Base-by-base conservation (phyloP, 2,329 filamentous ascomycete species). In the Sphaerulina vaccinii region DNA sequence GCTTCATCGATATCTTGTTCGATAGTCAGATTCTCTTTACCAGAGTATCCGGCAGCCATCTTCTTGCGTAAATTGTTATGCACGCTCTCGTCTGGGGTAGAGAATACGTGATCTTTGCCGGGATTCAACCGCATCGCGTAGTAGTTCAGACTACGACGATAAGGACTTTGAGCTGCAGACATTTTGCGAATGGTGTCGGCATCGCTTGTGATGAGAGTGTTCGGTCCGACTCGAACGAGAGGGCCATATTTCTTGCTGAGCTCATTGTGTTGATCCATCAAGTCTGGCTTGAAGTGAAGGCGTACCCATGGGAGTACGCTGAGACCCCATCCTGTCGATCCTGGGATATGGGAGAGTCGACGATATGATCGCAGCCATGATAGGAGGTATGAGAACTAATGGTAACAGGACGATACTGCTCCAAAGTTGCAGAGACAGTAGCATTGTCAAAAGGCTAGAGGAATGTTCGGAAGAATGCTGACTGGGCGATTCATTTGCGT, bases 1-100 rank as follows among this genome's bases (percentile, higher is more conserved):
- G 21, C 27, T 16, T 23, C 45, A 39, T 52, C 38, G n/a, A 57
- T 23, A 16, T 49, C 38, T 19, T 10, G 18, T 11, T 51, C 54
- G 5, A 56, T 24, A 2, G 41, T 32, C 15, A 42, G 23, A 21
- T 53, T 51, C 22, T 52, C 53, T 40, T 55, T 55, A 9, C 54
- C 48, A 2, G 48, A 51, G 32, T 54, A 54, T 15, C 41, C 42
- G 9, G 47, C 41, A 13, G 47, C 15, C 43, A 49, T 56, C 42
- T 42, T 56, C 24, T 29, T 42, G 13, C 37, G 38, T 8, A 27
- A 22, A 3, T 41, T 29, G 29, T 50, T 33, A 19, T 55, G 52
- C 1, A 15, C 33, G 11, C 27, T 19, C 19, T 55, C 53, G 24
- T 52, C 49, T 36, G 39, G 23, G 5, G 33, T 46, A 5, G 49